A percentile compares a stretch with the other conserved stretches of the same genome.
These are phyloP conservation scores for Calonectria naviculata DNA, from an alignment of 2,329 filamentous ascomycete species.

Conservation along the genomic window DNA sequence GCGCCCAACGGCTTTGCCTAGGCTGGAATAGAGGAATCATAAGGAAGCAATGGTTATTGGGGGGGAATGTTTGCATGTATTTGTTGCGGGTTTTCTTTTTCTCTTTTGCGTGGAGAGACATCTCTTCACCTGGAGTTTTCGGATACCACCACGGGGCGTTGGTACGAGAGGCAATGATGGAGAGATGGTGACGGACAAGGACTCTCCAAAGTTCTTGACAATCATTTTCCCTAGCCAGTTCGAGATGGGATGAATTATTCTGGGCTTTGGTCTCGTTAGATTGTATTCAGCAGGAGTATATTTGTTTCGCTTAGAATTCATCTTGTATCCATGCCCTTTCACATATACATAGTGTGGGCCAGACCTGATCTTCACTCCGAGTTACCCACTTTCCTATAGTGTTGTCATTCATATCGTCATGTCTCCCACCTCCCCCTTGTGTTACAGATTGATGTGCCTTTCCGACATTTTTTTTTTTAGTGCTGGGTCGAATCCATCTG, in stretches of 20 bases:
- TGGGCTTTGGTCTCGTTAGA: conserved; percentile 7
- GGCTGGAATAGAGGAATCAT: conserved; percentile 12
- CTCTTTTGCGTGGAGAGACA: conserved; percentile 3
- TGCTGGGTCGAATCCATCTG: not conserved
- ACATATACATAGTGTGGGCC: not conserved
- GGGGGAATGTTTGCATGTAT: conserved; percentile 11
- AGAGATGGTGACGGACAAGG: conserved; percentile 18
- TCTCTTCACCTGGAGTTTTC: conserved; percentile 40
- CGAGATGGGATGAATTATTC: not conserved
- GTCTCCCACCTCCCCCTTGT: not conserved
- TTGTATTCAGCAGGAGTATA: conserved; percentile 14
- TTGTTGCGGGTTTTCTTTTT: conserved; percentile 1
- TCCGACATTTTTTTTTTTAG: not conserved
- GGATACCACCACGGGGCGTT: conserved; percentile 42
- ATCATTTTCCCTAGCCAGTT: not conserved
- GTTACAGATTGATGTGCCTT: not conserved
- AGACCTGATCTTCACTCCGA: not conserved
- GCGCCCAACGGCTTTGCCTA: conserved; percentile 55
- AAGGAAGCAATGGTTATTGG: conserved; percentile 22
- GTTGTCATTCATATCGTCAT: conserved; percentile 11
- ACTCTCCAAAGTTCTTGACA: conserved; percentile 26
- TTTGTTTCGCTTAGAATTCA: conserved; percentile 26
- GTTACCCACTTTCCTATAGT: not conserved
- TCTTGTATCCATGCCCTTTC: conserved; percentile 13
- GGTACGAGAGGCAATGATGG: conserved; percentile 30